These are phyloP conservation scores for Castanea crenata DNA, from an alignment of 306 rosid genomes.

Conservation along the genomic window DNA sequence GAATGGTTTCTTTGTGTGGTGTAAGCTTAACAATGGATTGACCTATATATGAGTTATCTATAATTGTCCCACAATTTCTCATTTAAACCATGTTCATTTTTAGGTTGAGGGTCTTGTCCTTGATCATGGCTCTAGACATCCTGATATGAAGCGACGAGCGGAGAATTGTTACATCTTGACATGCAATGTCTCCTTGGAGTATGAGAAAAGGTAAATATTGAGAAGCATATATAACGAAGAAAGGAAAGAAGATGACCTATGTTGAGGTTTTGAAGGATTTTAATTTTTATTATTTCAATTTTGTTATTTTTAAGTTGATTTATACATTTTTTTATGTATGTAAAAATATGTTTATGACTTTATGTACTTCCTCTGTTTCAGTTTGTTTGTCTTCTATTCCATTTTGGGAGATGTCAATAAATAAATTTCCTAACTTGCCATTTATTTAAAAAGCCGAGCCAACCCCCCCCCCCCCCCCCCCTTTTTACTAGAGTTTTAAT, in stretches of 20 bases:
- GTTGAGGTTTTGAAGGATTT: neutral
- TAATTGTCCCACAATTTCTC: neutral
- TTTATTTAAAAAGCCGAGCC: too few species aligned
- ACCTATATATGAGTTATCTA: neutral
- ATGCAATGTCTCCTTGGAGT: constrained; percentile 86
- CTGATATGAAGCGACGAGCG: constrained; percentile 96
- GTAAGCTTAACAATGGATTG: neutral
- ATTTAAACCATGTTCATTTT: constrained; percentile 13
- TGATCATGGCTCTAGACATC: constrained; percentile 99
- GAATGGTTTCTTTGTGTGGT: neutral
- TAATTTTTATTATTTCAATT: neutral
- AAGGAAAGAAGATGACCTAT: neutral
- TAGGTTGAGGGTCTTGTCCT: constrained; percentile 99
- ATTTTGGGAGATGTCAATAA: too few species aligned
- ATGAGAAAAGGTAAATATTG: constrained; percentile 77
- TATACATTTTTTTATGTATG: too few species aligned
- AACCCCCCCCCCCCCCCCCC: too few species aligned
- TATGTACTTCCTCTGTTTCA: too few species aligned
- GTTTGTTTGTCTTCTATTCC: too few species aligned
- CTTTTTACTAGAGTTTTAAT: too few species aligned
- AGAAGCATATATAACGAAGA: neutral
- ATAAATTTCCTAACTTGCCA: too few species aligned
- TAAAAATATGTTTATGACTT: neutral
- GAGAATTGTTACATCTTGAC: constrained; percentile 90
- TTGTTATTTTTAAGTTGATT: neutral